phyloP scores from a whole-genome alignment of 2,329 filamentous ascomycete genomes.

The Magnaporthiopsis incrustans region DNA sequence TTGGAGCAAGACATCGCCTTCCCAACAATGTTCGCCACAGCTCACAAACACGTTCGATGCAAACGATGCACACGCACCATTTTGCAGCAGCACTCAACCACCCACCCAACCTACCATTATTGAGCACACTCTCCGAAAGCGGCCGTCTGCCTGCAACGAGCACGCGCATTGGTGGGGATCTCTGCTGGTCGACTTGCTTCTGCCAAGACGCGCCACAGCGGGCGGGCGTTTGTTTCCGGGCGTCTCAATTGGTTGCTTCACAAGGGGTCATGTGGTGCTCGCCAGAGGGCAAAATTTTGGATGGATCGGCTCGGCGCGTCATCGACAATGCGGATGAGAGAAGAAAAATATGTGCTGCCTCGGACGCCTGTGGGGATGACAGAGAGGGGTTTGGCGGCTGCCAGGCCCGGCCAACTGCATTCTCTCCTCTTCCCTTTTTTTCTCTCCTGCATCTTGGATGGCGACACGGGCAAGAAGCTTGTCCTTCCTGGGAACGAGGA shows the following conservation, averaged over 20 bases:
- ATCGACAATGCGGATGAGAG: not conserved
- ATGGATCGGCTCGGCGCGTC: conserved; percentile 3
- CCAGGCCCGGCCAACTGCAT: not conserved
- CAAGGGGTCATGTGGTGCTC: not conserved
- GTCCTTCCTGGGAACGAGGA: not conserved
- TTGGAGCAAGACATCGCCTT: not conserved
- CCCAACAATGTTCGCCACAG: not conserved
- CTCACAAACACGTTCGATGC: too few relatives aligned
- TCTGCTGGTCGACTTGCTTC: not conserved
- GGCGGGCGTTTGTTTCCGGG: not conserved
- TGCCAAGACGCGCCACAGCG: not conserved
- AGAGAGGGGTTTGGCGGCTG: conserved; percentile 6
- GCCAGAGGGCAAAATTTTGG: not conserved
- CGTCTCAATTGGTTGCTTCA: not conserved
- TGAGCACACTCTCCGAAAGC: not conserved
- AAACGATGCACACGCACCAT: too few relatives aligned
- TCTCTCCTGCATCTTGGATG: not conserved
- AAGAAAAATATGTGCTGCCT: not conserved
- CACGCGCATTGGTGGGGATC: not conserved
- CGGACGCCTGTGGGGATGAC: not conserved
- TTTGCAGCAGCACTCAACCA: not conserved
- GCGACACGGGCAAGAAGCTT: not conserved
- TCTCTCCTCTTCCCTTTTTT: not conserved
- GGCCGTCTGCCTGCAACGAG: not conserved
- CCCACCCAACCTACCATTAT: not conserved